Evolutionary conservation across 1,284 basidiomycete genomes (phyloP).

Genomic region (Cutaneotrichosporon sp.): DNA sequence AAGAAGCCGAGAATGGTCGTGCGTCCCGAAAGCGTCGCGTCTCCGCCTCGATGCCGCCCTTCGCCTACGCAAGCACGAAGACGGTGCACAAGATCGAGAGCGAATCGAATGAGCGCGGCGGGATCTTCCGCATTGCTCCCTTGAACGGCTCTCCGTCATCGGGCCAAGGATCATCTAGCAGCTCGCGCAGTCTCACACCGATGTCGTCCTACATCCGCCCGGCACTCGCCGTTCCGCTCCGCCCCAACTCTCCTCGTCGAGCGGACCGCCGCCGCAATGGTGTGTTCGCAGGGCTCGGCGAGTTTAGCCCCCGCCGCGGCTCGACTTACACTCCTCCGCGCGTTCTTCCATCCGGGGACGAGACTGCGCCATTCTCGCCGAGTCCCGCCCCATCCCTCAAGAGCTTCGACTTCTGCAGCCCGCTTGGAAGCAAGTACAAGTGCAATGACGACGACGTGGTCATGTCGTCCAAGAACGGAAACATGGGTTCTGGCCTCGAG

Average conservation of each 20-base stretch:
- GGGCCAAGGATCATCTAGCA: conserved; percentile 12
- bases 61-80: conserved; percentile 10
- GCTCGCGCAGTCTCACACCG: conserved; percentile 9
- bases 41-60: conserved; percentile 10
- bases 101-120: conserved; percentile 24
- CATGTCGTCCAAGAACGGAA: conserved; percentile 12
- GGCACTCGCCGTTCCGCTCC: conserved; percentile 33
- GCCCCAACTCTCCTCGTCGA: conserved; percentile 42
- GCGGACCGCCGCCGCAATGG: conserved; percentile 34
- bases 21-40: conserved; percentile 21
- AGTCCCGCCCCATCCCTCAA: conserved; percentile 29
- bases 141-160: not conserved
- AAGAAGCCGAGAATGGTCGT: not conserved
- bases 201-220: conserved; percentile 42
- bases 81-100: conserved; percentile 21
- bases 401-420: conserved; percentile 48
- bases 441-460: conserved; percentile 21
- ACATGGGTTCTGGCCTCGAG: conserved; percentile 12
- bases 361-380: conserved; percentile 36
- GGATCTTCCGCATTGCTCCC: conserved; percentile 24
- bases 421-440: conserved; percentile 31
- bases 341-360: conserved; percentile 45
- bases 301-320: conserved; percentile 39
- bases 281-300: conserved; percentile 32
- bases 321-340: conserved; percentile 45